Base-by-base conservation (phyloP, 2,329 filamentous ascomycete genomes). In the Emmonsiellopsis sp. region DNA sequence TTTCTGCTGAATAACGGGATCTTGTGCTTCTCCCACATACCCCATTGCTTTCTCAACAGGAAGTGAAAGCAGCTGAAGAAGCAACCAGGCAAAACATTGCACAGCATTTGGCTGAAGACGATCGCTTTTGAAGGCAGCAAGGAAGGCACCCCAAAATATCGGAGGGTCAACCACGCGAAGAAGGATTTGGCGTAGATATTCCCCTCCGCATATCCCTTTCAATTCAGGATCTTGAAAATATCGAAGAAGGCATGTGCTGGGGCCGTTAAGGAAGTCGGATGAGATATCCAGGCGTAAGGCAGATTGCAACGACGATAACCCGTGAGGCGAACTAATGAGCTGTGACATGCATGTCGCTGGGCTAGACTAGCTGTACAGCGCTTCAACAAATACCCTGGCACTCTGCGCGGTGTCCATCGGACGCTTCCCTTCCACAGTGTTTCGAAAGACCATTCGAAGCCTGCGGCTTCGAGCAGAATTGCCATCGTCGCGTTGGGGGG, bases 81-180 rank as follows among this genome's bases (percentile, higher is more conserved):
- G 67, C 2, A 81, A 63, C 77, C 78, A 81, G 1, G 72, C 71
- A 54, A 81, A 75, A 0, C 69, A 62, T 13, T 66, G 60, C 1
- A 70, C 59, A 0, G 67, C 63, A 0, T 57, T 58, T 1, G 70
- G 60, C 1, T 65, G 58, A 7, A 80, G 64, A 1, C 57, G 54
- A 7, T 62, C 57, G 2, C 35, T 54, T 3, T 60, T 50, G 44
- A 69, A 70, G 1, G 65, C 57, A 0, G 66, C 55, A 15, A 78
- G 41, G 1, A 82, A 60, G 0, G 72, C 70, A 13, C 72, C 70
- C 82, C 82, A 84, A 10, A 83, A 70, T 0, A 76, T 77, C 0
- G 75, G 74, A 0, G 82, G 81, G 1, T 79, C 67, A 1, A 78
- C 64, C 2, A 84, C 67, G 0, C 68, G 65, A 0, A 70, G 55